Evolutionary conservation across 148 eudicot species (phyloP).

Genomic region (Beta vulgaris): DNA sequence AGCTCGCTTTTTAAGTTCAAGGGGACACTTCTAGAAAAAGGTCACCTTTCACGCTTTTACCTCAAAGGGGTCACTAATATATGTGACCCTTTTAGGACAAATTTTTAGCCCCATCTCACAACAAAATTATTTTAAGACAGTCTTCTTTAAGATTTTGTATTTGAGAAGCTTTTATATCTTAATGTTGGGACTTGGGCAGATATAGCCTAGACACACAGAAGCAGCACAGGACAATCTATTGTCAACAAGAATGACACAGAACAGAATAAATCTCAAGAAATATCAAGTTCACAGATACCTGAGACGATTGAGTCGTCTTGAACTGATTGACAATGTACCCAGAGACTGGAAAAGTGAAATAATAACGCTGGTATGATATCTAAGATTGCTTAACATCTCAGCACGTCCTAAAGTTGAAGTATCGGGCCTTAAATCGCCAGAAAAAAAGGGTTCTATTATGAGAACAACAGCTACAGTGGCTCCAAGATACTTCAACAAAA

Average conservation of each 20-base stretch:
- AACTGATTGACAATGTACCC: constrained; percentile 92
- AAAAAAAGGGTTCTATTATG: constrained; percentile 96
- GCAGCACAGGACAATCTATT: background rate
- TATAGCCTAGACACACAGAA: background rate
- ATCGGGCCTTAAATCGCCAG: constrained; percentile 87
- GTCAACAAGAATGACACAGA: background rate
- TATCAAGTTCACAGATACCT: constrained; percentile 45
- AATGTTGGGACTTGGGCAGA: too few species aligned
- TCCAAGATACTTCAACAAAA: constrained; percentile 91
- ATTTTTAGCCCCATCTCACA: too few species aligned
- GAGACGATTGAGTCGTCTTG: constrained; percentile 90
- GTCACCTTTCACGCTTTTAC: too few species aligned
- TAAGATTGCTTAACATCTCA: constrained; percentile 95
- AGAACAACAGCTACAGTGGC: constrained; percentile 96
- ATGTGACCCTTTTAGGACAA: too few species aligned
- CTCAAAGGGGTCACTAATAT: too few species aligned
- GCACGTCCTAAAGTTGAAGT: constrained; percentile 95
- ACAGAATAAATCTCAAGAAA: background rate
- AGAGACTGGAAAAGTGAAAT: constrained; percentile 88
- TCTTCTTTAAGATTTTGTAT: too few species aligned
- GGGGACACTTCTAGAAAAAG: too few species aligned
- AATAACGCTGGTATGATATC: constrained; percentile 97
- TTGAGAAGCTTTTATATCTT: too few species aligned
- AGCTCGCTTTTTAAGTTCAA: too few species aligned
- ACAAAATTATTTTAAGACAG: too few species aligned